Conservation (phyloP, 2,329 filamentous ascomycete species). For the Phoma sp. region DNA sequence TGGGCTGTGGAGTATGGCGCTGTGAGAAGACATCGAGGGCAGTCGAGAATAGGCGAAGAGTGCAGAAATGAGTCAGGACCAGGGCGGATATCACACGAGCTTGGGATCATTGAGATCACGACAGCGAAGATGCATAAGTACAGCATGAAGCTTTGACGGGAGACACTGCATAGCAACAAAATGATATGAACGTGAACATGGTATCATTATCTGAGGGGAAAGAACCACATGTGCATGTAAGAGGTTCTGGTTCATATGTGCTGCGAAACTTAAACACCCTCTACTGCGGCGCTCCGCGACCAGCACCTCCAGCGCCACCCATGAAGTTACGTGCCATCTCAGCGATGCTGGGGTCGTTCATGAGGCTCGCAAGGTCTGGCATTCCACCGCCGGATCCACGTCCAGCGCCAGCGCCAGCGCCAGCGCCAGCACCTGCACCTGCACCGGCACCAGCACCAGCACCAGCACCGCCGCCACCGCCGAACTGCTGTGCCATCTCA, state of each 20-base stretch:
- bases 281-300: slow-evolving; percentile 33
- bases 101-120: too few relatives aligned
- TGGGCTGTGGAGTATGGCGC: slow-evolving; percentile 81
- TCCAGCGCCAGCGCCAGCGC: slow-evolving; percentile 68
- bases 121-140: not conserved
- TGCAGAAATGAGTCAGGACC: too few relatives aligned
- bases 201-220: slow-evolving; percentile 34
- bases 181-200: slow-evolving; percentile 23
- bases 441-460: slow-evolving; percentile 64
- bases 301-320: slow-evolving; percentile 55
- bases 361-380: slow-evolving; percentile 84
- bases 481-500: slow-evolving; percentile 85
- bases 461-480: slow-evolving; percentile 50
- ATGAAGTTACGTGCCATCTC: slow-evolving; percentile 81
- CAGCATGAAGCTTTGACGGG: not conserved
- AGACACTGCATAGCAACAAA: not conserved
- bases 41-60: not conserved
- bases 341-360: slow-evolving; percentile 90
- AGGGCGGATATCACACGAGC: too few relatives aligned
- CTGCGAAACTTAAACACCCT: not conserved
- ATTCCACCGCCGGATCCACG: slow-evolving; percentile 73
- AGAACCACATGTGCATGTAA: slow-evolving; percentile 6
- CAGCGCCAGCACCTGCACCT: slow-evolving; percentile 67
- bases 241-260: not conserved
- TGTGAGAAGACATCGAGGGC: slow-evolving; percentile 31